Base-by-base conservation (phyloP, 2,329 filamentous ascomycete genomes). In the Nannizziopsis arthrosporioides region DNA sequence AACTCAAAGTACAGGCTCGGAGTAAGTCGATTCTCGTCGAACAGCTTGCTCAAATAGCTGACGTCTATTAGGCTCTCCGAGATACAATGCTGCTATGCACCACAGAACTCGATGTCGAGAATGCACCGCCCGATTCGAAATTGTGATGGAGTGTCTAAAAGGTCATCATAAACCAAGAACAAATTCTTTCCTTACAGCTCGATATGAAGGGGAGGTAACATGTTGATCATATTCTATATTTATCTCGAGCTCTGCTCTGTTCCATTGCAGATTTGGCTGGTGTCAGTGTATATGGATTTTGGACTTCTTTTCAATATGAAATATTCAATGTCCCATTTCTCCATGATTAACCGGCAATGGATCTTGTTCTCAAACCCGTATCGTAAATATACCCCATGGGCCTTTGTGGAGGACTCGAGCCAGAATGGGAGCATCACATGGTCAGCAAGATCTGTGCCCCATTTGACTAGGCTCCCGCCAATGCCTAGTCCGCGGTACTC, bases 71-170 rank as follows among this genome's bases (percentile, higher is more conserved):
- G 51, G 70, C 70, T 53, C 59, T 76, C 60, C 65, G 59, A 48
- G 74, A 77, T 63, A 77, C 74, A 9, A 71, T 68, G 53, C 72
- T 76, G 55, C 56, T 76, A 46, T 75, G 71, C 58, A 76, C 73
- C 46, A 75, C 68, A 43, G 74, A 77, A 64, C 58, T 75, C 51
- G 69, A 63, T 45, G 50, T 66, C 11, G 63, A 68, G 50, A 50
- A 54, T 5, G n/a, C 54, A n/a, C 18, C 18, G 2, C 15, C 27
- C n/a, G 44, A 34, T 35, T 49, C 60, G 22, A 64, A 58, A 54
- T 50, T 63, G 35, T 65, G 53, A 47, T 42, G n/a, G 17, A 5
- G n/a, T 38, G 11, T 17, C 42, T 10, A 37, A 14, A 10, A 9
- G 2, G 14, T 2, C 14, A 36, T 22, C 35, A 27, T 8, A 42